Percentiles rank a stretch among this genome's conserved stretches.
Conservation (phyloP, 208 protist genomes). For the Crithidia thermophila region DNA sequence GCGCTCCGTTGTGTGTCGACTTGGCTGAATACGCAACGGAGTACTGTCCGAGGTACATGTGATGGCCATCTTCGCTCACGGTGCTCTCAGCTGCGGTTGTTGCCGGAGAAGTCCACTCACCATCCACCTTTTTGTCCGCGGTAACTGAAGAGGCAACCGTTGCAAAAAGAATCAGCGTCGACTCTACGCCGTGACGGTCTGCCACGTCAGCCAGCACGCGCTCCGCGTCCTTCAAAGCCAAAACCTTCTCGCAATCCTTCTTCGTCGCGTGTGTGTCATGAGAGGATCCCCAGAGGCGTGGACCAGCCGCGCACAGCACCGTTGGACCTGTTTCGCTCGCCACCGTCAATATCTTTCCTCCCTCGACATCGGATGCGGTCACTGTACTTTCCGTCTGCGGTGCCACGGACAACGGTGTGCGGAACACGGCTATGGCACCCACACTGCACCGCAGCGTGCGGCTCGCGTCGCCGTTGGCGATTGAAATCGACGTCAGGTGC, state of each 20-base stretch:
- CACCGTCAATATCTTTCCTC: not conserved
- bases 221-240: too few species aligned
- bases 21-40: constrained; percentile 9
- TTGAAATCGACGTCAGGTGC: constrained; percentile 24
- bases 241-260: too few species aligned
- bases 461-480: constrained; percentile 24
- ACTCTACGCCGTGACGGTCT: not conserved
- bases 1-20: constrained; percentile 12
- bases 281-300: constrained; percentile 1
- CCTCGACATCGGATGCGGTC: not conserved
- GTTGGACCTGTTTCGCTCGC: too few species aligned
- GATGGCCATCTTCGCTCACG: not conserved
- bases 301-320: not conserved
- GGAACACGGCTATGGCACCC: constrained; percentile 38
- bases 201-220: constrained; percentile 9
- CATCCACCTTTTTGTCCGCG: not conserved
- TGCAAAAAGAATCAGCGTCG: constrained; percentile 38
- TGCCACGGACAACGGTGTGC: not conserved
- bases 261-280: constrained; percentile 20
- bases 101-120: not conserved
- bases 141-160: not conserved
- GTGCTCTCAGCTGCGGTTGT: too few species aligned
- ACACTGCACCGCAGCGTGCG: constrained; percentile 36
- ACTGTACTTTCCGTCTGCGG: not conserved
- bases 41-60: constrained; percentile 49